A percentile compares a stretch with the other conserved stretches of the same genome.
These are phyloP conservation scores for Fusarium caatingaense DNA, from an alignment of 2,329 filamentous ascomycete species.

Conservation along the genomic window DNA sequence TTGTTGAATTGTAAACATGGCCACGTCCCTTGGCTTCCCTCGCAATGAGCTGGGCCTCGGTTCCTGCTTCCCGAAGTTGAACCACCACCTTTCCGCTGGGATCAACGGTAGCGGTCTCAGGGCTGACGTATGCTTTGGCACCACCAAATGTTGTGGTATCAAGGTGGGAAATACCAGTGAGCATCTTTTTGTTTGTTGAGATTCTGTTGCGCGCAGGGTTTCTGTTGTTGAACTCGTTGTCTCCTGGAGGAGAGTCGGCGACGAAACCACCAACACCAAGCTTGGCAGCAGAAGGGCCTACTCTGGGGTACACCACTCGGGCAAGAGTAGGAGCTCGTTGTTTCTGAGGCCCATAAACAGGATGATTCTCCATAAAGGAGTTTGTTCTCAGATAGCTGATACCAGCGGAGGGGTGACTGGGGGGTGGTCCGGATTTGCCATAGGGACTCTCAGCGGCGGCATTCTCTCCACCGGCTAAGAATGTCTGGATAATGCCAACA, in stretches of 20 bases:
- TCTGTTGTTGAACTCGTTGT: constrained; percentile 57
- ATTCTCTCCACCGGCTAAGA: constrained; percentile 42
- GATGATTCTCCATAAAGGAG: constrained; percentile 68
- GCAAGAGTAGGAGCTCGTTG: constrained; percentile 61
- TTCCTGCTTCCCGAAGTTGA: constrained; percentile 54
- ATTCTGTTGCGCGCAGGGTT: constrained; percentile 26
- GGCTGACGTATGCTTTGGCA: constrained; percentile 64
- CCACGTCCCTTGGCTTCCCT: constrained; percentile 58
- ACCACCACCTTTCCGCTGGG: constrained; percentile 63
- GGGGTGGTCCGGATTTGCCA: constrained; percentile 65
- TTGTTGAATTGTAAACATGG: constrained; percentile 48
- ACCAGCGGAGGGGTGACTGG: constrained; percentile 71
- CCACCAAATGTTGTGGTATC: constrained; percentile 64
- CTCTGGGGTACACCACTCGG: constrained; percentile 62
- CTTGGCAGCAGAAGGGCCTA: constrained; percentile 51
- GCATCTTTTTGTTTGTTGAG: constrained; percentile 42
- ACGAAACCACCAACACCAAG: constrained; percentile 69
- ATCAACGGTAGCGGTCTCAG: constrained; percentile 58
- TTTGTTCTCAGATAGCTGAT: constrained; percentile 70
- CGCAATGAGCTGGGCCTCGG: constrained; percentile 57
- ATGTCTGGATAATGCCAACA: constrained; percentile 44
- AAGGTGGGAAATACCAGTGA: constrained; percentile 54
- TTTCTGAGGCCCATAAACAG: constrained; percentile 69
- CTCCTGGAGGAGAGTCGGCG: constrained; percentile 54
- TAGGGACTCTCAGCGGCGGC: constrained; percentile 57